phyloP scores from a whole-genome alignment of 345 rosid genomes.

The Sisymbrium irio region DNA sequence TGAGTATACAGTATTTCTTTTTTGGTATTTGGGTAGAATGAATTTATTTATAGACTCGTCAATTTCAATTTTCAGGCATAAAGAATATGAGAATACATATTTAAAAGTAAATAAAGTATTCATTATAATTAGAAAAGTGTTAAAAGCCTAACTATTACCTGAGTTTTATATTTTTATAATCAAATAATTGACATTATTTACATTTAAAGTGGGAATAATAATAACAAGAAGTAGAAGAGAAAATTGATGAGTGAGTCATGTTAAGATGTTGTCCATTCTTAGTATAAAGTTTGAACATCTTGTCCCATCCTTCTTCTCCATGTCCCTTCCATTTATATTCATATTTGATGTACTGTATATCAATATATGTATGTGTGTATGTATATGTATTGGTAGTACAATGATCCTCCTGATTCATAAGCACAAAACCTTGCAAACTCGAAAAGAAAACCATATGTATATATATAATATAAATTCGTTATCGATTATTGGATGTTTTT shows the following conservation, averaged over 20 bases:
- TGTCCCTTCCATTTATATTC: slow-evolving; percentile 31
- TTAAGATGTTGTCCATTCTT: slow-evolving; percentile 44
- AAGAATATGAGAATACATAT: neutral
- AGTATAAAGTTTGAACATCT: slow-evolving; percentile 37
- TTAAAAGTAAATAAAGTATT: neutral
- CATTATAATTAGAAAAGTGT: slow-evolving; percentile 13
- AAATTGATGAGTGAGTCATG: slow-evolving; percentile 46
- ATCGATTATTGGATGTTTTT: neutral
- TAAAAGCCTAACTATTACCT: slow-evolving; percentile 15
- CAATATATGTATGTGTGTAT: neutral
- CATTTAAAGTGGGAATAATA: slow-evolving; percentile 18
- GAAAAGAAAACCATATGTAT: neutral
- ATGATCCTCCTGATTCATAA: slow-evolving; percentile 13
- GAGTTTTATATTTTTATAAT: neutral
- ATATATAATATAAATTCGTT: neutral
- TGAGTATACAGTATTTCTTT: neutral
- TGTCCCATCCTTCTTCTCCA: slow-evolving; percentile 36
- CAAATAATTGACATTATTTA: slow-evolving; percentile 4
- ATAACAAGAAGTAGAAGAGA: neutral
- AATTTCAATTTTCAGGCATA: neutral
- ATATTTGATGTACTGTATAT: slow-evolving; percentile 14
- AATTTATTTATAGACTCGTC: neutral
- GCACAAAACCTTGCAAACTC: neutral
- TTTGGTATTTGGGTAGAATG: neutral
- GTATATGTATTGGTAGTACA: slow-evolving; percentile 9